Evolutionary conservation across 1,284 basidiomycete species (phyloP).

Genomic region (Trichosporon ovoides): DNA sequence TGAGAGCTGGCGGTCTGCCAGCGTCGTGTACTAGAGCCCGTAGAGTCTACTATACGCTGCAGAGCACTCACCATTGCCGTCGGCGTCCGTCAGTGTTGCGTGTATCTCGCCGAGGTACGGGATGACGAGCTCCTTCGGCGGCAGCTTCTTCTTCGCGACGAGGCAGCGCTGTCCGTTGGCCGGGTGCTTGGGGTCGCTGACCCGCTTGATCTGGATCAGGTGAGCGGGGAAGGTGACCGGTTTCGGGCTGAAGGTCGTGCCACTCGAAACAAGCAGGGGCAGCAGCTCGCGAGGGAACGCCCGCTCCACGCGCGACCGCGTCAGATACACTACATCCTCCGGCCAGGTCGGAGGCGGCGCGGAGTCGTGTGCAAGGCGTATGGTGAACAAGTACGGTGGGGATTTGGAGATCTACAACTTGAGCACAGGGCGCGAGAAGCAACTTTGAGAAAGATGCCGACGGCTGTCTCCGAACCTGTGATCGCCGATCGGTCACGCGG

Average conservation of each 20-base stretch:
- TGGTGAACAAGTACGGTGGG: not conserved
- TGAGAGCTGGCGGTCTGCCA: too few species aligned
- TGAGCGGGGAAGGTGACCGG: constrained; percentile 28
- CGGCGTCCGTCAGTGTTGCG: constrained; percentile 51
- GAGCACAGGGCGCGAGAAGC: not conserved
- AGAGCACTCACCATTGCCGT: constrained; percentile 50
- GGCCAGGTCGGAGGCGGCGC: constrained; percentile 45
- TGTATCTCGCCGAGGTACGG: constrained; percentile 75
- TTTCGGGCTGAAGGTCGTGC: constrained; percentile 17
- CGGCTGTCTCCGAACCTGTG: too few species aligned
- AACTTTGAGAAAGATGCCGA: not conserved
- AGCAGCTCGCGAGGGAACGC: constrained; percentile 33
- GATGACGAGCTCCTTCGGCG: constrained; percentile 61
- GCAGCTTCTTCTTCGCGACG: constrained; percentile 68
- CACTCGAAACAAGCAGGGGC: constrained; percentile 22
- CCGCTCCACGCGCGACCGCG: constrained; percentile 36
- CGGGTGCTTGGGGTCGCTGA: constrained; percentile 56
- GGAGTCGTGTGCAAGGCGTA: constrained; percentile 24
- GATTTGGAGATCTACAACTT: too few species aligned
- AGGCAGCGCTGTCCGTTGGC: constrained; percentile 76
- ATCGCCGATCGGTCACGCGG: too few species aligned
- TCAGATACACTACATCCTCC: constrained; percentile 35
- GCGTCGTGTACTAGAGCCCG: not conserved
- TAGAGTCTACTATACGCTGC: not conserved
- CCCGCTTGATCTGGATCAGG: constrained; percentile 40